Percentiles rank a stretch among this genome's conserved stretches.
phyloP scores from a whole-genome alignment of 371 early-diverging fungal species.

The Basidiobolus meristosporus region DNA sequence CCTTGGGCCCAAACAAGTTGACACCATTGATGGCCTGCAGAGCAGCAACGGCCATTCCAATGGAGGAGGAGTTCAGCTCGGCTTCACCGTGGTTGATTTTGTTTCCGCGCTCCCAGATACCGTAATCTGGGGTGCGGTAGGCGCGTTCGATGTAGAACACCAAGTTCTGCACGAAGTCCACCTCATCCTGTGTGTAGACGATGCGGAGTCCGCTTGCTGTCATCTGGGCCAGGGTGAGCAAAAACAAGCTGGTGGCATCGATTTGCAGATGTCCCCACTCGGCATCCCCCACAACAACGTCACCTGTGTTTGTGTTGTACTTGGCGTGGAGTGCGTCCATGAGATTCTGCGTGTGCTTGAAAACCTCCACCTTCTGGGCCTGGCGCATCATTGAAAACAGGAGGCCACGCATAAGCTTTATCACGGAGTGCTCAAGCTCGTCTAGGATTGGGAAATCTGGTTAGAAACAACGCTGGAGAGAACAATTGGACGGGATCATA shows the following conservation, averaged over 20 bases:
- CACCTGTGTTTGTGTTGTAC: slow-evolving; percentile 69
- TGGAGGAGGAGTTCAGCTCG: slow-evolving; percentile 72
- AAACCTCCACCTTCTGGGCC: slow-evolving; percentile 58
- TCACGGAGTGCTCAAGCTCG: slow-evolving; percentile 66
- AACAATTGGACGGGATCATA: slow-evolving; percentile 15
- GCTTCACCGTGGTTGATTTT: slow-evolving; percentile 78
- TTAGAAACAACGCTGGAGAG: too few relatives aligned
- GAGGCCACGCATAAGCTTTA: slow-evolving; percentile 70
- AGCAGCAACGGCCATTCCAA: slow-evolving; percentile 82
- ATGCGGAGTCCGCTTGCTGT: slow-evolving; percentile 63
- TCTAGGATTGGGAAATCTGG: too few relatives aligned
- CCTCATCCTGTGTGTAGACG: slow-evolving; percentile 72
- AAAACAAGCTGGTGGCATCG: slow-evolving; percentile 70
- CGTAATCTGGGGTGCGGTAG: slow-evolving; percentile 63
- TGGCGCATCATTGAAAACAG: slow-evolving; percentile 84
- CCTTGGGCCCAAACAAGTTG: slow-evolving; percentile 68
- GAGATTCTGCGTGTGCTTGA: slow-evolving; percentile 54
- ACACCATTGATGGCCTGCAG: slow-evolving; percentile 73
- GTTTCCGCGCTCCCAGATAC: slow-evolving; percentile 84
- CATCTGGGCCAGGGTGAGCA: slow-evolving; percentile 70
- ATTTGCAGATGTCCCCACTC: slow-evolving; percentile 74
- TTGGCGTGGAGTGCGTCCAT: slow-evolving; percentile 72
- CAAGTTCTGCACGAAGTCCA: slow-evolving; percentile 77
- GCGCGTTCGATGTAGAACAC: slow-evolving; percentile 76
- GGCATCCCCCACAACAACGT: slow-evolving; percentile 68